Evolutionary conservation across 495 filamentous ascomycete genomes (phyloP).

Genomic region (Podospora pseudoanserina): DNA sequence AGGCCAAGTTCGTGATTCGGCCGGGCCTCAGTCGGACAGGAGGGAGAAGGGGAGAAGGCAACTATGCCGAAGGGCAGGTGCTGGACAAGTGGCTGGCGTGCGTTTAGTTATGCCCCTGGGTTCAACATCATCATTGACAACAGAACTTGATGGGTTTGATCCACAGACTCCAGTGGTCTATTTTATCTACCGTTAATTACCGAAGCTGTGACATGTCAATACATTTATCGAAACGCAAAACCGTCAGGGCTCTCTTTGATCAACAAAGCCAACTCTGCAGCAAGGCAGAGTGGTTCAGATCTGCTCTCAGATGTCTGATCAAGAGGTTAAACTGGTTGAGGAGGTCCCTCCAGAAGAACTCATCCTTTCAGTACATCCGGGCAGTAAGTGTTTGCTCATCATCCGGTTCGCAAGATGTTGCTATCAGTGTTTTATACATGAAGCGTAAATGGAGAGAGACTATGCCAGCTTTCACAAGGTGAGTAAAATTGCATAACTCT

Average conservation of each 20-base stretch:
- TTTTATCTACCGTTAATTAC: neutral
- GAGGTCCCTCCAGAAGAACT: conserved; percentile 24
- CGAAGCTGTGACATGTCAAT: neutral
- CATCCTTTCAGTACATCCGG: conserved; percentile 13
- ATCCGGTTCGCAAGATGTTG: conserved; percentile 20
- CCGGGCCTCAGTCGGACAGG: neutral
- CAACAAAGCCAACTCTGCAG: conserved; percentile 32
- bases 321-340: conserved; percentile 32
- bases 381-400: conserved; percentile 31
- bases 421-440: neutral
- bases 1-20: neutral
- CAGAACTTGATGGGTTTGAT: too few species aligned
- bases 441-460: too few species aligned
- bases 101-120: neutral
- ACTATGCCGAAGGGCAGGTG: neutral
- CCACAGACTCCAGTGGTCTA: too few species aligned
- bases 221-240: conserved; percentile 4
- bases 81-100: neutral
- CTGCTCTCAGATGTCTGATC: conserved; percentile 22
- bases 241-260: conserved; percentile 56
- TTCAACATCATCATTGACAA: too few species aligned
- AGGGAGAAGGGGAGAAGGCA: neutral
- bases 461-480: too few species aligned
- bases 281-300: conserved; percentile 25
- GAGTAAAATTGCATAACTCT: too few species aligned